These are phyloP conservation scores for Aureobasidium sp. DNA, from an alignment of 2,329 filamentous ascomycete genomes.

Conservation along the genomic window DNA sequence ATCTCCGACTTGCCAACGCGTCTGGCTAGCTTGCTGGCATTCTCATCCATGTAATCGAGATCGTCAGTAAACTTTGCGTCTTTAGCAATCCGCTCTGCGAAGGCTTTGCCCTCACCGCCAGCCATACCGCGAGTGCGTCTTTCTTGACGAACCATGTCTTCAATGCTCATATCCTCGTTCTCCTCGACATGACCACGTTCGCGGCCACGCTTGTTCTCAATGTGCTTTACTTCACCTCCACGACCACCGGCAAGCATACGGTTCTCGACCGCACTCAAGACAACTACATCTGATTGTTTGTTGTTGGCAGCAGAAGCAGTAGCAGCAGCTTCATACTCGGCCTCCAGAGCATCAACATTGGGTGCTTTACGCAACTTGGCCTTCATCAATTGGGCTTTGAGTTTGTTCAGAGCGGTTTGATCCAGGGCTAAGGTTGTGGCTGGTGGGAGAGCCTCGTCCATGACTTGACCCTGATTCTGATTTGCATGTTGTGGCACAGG, in stretches of 20 bases:
- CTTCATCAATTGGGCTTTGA: conserved; percentile 93
- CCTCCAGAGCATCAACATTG: conserved; percentile 68
- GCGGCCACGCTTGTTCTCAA: conserved; percentile 71
- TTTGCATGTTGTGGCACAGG: not conserved
- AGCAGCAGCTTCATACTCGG: conserved; percentile 71
- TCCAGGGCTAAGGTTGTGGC: conserved; percentile 52
- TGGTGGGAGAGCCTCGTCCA: conserved; percentile 47
- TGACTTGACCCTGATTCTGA: conserved; percentile 46
- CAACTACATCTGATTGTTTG: conserved; percentile 60
- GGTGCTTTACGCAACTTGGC: conserved; percentile 75
- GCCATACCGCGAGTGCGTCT: conserved; percentile 68
- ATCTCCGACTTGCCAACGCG: conserved; percentile 81
- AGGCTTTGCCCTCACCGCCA: conserved; percentile 70
- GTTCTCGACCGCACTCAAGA: conserved; percentile 82
- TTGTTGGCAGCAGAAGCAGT: conserved; percentile 47
- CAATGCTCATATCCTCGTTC: conserved; percentile 91
- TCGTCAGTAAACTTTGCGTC: conserved; percentile 86
- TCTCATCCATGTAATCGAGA: conserved; percentile 96
- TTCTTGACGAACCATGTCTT: conserved; percentile 96
- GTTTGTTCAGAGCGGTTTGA: conserved; percentile 72
- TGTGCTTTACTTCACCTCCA: conserved; percentile 64
- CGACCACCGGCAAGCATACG: conserved; percentile 76
- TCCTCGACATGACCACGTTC: conserved; percentile 80
- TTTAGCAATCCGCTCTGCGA: conserved; percentile 90
- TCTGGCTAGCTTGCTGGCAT: conserved; percentile 79